Percentiles rank a stretch among this genome's conserved stretches.
Conservation (phyloP, 1,284 basidiomycete genomes). For the Cutaneotrichosporon cyanovorans region DNA sequence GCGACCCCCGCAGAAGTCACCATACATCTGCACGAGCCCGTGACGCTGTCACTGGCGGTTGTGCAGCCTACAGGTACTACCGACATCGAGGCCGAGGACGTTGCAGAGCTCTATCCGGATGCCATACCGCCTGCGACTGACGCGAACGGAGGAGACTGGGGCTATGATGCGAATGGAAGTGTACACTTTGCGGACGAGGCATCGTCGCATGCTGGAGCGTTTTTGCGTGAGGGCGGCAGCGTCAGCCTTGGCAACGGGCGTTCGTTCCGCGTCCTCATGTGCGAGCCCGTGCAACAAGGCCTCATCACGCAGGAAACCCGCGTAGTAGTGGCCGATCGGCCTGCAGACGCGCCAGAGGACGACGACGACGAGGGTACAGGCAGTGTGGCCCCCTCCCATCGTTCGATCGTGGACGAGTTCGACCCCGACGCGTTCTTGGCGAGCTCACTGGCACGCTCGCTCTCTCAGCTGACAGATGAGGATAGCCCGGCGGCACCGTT, state of each 20-base stretch:
- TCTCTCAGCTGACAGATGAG: conserved; percentile 26
- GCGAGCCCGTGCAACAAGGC: conserved; percentile 67
- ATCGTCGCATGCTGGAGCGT: conserved; percentile 3
- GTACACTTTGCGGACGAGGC: conserved; percentile 13
- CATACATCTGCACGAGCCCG: conserved; percentile 27
- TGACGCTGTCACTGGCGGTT: conserved; percentile 35
- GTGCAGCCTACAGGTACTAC: conserved; percentile 28
- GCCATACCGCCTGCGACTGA: conserved; percentile 6
- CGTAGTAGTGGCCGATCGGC: conserved; percentile 51
- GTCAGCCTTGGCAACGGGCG: conserved; percentile 8
- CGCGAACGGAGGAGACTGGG: conserved; percentile 2
- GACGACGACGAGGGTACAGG: conserved; percentile 13
- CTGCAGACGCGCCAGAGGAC: conserved; percentile 16
- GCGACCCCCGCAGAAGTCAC: conserved; percentile 20
- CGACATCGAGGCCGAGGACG: conserved; percentile 20
- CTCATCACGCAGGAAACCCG: conserved; percentile 51
- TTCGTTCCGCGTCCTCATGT: conserved; percentile 41
- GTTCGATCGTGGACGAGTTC: conserved; percentile 28
- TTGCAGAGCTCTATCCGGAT: conserved; percentile 12
- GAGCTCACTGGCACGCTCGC: conserved; percentile 13
- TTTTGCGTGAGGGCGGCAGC: conserved; percentile 11
- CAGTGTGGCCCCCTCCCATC: conserved; percentile 25
- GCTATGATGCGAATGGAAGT: conserved; percentile 6
- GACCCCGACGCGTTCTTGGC: conserved; percentile 28
- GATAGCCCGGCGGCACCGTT: conserved; percentile 10